These are phyloP conservation scores for Rubus parviflorus DNA, from an alignment of 306 rosid genomes.

Conservation along the genomic window DNA sequence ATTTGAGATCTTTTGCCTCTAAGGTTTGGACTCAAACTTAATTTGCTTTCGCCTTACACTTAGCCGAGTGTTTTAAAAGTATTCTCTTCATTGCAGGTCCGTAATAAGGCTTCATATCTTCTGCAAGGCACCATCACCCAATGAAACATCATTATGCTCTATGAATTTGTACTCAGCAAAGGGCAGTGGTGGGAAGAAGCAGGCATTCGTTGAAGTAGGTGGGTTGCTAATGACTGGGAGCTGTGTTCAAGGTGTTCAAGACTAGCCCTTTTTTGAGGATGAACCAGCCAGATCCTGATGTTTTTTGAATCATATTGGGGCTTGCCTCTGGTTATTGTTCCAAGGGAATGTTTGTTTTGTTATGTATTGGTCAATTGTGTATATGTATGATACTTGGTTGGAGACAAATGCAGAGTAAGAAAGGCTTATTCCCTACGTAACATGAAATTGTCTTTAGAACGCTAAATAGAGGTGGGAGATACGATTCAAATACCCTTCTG, in stretches of 20 bases:
- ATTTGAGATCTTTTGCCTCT: slow-evolving; percentile 75
- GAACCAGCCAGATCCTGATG: background rate
- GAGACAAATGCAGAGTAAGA: background rate
- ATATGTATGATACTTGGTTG: background rate
- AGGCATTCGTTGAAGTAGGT: background rate
- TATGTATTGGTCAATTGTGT: background rate
- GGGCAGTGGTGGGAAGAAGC: background rate
- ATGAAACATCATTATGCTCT: background rate
- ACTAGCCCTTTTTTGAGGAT: background rate
- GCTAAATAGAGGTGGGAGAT: too few species aligned
- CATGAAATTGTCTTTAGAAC: background rate
- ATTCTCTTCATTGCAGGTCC: slow-evolving; percentile 56
- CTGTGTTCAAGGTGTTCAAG: background rate
- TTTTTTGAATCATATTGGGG: background rate
- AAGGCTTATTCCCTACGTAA: background rate
- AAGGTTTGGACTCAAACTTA: slow-evolving; percentile 52
- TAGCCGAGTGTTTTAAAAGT: background rate
- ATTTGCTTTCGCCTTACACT: slow-evolving; percentile 23
- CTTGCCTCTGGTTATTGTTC: background rate
- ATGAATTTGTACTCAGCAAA: background rate
- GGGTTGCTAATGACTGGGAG: background rate
- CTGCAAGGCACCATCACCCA: slow-evolving; percentile 52
- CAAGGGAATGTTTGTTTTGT: background rate
- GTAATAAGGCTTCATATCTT: slow-evolving; percentile 76
- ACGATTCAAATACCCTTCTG: background rate